These are phyloP conservation scores for Podospora didyma DNA, from an alignment of 495 filamentous ascomycete species.

Conservation along the genomic window DNA sequence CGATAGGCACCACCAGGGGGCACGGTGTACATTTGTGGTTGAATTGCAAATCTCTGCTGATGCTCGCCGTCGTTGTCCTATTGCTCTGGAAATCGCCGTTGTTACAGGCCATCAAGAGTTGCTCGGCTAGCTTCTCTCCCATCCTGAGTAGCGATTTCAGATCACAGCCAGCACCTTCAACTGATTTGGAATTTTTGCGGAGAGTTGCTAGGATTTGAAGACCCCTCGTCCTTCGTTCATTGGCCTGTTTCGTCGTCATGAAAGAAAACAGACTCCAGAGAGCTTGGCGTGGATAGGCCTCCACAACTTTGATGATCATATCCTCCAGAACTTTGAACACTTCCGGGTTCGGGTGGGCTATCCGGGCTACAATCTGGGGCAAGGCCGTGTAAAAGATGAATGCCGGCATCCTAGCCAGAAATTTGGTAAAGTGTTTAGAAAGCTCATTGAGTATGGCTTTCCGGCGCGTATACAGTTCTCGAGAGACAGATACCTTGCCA, in stretches of 20 bases:
- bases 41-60: slow-evolving; percentile 74
- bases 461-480: slow-evolving; percentile 53
- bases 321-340: slow-evolving; percentile 70
- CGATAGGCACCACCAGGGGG: slow-evolving; percentile 79
- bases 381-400: slow-evolving; percentile 90
- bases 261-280: slow-evolving; percentile 88
- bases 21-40: slow-evolving; percentile 79
- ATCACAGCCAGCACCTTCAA: slow-evolving; percentile 36
- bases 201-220: slow-evolving; percentile 44
- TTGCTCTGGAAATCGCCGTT: slow-evolving; percentile 67
- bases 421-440: slow-evolving; percentile 69
- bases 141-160: slow-evolving; percentile 68
- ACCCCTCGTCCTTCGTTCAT: slow-evolving; percentile 54
- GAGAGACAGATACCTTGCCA: slow-evolving; percentile 57
- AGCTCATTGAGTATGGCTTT: slow-evolving; percentile 65
- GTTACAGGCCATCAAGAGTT: slow-evolving; percentile 77
- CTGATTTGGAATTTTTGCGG: slow-evolving; percentile 30
- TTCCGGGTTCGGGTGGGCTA: slow-evolving; percentile 73
- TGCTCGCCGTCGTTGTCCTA: slow-evolving; percentile 58
- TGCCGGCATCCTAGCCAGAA: slow-evolving; percentile 69
- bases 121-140: slow-evolving; percentile 79
- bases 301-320: slow-evolving; percentile 79
- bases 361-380: slow-evolving; percentile 86
- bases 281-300: slow-evolving; percentile 80
- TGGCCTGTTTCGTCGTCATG: slow-evolving; percentile 45